Percentiles rank a stretch among this genome's conserved stretches.
Conservation (phyloP, 2,329 filamentous ascomycete genomes). For the Xylaria sp. region DNA sequence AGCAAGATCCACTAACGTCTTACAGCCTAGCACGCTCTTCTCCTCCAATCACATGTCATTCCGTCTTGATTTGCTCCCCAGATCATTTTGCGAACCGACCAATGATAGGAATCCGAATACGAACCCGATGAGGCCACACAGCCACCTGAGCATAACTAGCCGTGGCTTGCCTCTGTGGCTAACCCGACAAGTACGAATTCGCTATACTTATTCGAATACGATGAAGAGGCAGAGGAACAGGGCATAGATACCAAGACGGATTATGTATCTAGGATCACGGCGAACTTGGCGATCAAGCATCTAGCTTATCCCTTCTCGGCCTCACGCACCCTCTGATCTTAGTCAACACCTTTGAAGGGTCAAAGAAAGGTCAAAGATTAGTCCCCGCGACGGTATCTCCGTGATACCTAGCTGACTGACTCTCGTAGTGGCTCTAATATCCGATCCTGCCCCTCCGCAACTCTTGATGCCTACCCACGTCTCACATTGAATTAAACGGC, state of each 20-base stretch:
- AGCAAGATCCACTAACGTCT: not conserved
- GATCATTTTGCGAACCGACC: constrained; percentile 25
- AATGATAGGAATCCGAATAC: constrained; percentile 37
- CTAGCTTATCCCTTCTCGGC: not conserved
- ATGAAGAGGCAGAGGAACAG: too few species aligned
- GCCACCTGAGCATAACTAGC: not conserved
- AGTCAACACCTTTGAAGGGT: too few species aligned
- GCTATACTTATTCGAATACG: constrained; percentile 19
- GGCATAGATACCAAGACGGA: too few species aligned
- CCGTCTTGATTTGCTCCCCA: not conserved
- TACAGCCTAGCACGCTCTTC: not conserved
- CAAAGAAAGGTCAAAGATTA: too few species aligned
- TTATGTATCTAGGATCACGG: too few species aligned
- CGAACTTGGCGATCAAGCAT: not conserved
- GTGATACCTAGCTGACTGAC: too few species aligned
- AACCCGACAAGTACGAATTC: not conserved
- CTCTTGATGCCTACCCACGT: too few species aligned
- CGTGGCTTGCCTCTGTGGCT: constrained; percentile 26
- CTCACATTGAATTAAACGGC: too few species aligned
- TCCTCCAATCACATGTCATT: constrained; percentile 21
- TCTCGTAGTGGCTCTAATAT: too few species aligned
- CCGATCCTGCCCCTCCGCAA: too few species aligned
- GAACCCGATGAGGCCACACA: constrained; percentile 35
- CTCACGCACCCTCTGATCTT: too few species aligned
- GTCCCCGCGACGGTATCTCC: too few species aligned